phyloP scores from a whole-genome alignment of 371 early-diverging fungal species.

The Mucor mucedo region DNA sequence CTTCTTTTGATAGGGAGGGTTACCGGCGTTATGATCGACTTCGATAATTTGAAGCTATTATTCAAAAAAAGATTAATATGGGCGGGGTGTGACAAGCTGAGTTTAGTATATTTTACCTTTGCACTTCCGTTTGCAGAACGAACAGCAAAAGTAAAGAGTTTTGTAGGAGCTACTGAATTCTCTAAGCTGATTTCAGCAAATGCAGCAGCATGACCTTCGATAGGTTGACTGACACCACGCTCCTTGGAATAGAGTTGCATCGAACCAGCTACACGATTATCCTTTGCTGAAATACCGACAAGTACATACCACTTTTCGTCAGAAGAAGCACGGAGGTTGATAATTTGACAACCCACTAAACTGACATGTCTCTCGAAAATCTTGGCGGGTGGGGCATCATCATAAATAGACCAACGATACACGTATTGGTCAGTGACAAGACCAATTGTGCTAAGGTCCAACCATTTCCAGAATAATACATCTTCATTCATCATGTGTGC shows the following conservation, averaged over 20 bases:
- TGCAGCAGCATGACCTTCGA: conserved; percentile 97
- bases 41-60: conserved; percentile 92
- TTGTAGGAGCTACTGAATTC: conserved; percentile 75
- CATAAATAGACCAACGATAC: conserved; percentile 97
- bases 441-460: conserved; percentile 85
- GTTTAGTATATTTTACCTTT: conserved; percentile 63
- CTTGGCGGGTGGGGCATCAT: conserved; percentile 83
- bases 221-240: conserved; percentile 90
- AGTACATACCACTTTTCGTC: conserved; percentile 94
- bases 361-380: conserved; percentile 91
- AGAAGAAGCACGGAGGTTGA: conserved; percentile 89
- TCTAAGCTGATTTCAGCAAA: conserved; percentile 92
- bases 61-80: not conserved
- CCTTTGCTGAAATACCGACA: conserved; percentile 91
- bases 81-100: not conserved
- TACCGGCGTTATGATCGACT: conserved; percentile 93
- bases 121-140: conserved; percentile 77
- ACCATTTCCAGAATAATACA: conserved; percentile 97
- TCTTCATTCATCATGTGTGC: conserved; percentile 92
- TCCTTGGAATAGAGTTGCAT: conserved; percentile 97
- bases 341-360: conserved; percentile 89
- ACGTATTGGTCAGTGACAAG: conserved; percentile 89
- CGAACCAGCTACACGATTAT: conserved; percentile 90
- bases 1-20: conserved; percentile 89
- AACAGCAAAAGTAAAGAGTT: conserved; percentile 93